These are phyloP conservation scores for Ettlia oleoabundans DNA, from an alignment of 139 green algal species.

Conservation along the genomic window DNA sequence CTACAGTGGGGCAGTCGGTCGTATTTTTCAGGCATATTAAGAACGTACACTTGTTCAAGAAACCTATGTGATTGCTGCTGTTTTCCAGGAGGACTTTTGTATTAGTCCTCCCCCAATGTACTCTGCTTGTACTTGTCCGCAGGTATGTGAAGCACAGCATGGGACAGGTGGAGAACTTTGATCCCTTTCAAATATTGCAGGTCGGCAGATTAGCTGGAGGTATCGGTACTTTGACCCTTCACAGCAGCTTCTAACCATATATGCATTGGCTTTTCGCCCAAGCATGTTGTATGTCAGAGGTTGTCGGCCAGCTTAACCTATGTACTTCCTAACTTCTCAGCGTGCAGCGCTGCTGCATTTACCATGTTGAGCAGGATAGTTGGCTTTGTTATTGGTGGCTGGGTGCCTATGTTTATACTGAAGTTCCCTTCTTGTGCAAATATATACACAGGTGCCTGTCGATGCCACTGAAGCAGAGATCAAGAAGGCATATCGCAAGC, in stretches of 20 bases:
- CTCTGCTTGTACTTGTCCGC: conserved; percentile 26
- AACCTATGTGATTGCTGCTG: no score
- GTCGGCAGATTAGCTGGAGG: neutral
- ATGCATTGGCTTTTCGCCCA: neutral
- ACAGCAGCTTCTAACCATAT: no score
- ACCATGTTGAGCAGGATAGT: no score
- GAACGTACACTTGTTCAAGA: no score
- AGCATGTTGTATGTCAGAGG: neutral
- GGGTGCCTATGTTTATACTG: no score
- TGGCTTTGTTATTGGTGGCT: no score
- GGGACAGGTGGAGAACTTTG: conserved; percentile 74
- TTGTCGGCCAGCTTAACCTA: no score
- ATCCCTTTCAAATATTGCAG: conserved; percentile 90
- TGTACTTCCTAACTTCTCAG: no score
- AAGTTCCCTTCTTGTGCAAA: neutral
- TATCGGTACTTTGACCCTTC: neutral
- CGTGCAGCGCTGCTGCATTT: no score
- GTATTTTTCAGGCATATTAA: no score
- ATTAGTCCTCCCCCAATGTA: conserved; percentile 2
- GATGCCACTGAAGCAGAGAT: conserved; percentile 76
- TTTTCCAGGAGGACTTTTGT: no score
- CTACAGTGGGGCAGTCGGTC: no score
- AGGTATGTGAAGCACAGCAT: conserved; percentile 59
- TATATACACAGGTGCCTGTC: conserved; percentile 34
- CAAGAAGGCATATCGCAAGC: conserved; percentile 82